Conservation (phyloP, 768 basidiomycete species). For the Lactarius evosmus region DNA sequence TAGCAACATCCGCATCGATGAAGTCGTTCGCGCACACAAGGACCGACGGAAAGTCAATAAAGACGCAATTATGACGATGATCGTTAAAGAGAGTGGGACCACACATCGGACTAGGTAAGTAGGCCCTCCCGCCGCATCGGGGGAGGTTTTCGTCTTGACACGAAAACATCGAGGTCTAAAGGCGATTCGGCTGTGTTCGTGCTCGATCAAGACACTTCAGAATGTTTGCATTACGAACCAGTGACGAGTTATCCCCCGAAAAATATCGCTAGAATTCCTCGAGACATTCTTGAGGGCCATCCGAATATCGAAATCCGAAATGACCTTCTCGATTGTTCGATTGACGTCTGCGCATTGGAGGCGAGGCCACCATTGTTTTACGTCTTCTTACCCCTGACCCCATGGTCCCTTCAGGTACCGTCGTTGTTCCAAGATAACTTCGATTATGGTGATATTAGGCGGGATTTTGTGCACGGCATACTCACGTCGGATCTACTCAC, state of each 20-base stretch:
- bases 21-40: conserved; percentile 86
- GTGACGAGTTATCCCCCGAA: conserved; percentile 67
- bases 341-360: conserved; percentile 93
- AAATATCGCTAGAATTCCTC: conserved; percentile 62
- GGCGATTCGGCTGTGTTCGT: conserved; percentile 79
- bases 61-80: conserved; percentile 96
- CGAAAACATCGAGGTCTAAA: conserved; percentile 46
- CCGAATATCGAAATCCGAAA: conserved; percentile 83
- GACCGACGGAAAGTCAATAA: conserved; percentile 82
- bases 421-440: conserved; percentile 99
- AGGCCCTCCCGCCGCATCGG: not conserved
- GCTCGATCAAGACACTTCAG: conserved; percentile 67
- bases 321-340: conserved; percentile 84
- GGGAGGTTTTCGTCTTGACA: not conserved
- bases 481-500: conserved; percentile 91
- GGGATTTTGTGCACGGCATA: conserved; percentile 92
- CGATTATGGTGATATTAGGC: conserved; percentile 88
- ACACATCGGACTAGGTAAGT: conserved; percentile 70
- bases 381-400: not conserved
- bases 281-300: conserved; percentile 67
- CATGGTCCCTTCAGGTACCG: conserved; percentile 62
- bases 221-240: conserved; percentile 84
- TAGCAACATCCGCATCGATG: conserved; percentile 87
- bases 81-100: conserved; percentile 74
- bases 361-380: conserved; percentile 34